Percentiles rank a stretch among this genome's conserved stretches.
Conservation (phyloP, 805 yeast species). For the Kodamaea leandrae region DNA sequence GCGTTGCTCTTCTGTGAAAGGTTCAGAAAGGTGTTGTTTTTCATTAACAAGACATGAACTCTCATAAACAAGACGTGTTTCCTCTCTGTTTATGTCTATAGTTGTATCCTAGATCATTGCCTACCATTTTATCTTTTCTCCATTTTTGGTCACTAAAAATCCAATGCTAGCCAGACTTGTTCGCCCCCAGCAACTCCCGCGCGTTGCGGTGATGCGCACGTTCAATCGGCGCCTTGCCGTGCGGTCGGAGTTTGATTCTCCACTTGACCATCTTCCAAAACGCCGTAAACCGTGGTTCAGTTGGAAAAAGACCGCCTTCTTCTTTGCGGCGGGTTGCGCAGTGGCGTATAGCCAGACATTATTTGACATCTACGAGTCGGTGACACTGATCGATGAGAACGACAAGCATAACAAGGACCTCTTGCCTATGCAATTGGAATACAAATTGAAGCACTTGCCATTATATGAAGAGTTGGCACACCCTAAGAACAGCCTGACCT, state of each 20-base stretch:
- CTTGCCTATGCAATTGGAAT: constrained; percentile 42
- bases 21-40: no score
- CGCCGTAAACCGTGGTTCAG: constrained; percentile 25
- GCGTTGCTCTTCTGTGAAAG: no score
- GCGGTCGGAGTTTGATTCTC: constrained; percentile 29
- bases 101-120: no score
- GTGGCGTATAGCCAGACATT: constrained; percentile 33
- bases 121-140: no score
- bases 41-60: no score
- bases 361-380: constrained; percentile 29
- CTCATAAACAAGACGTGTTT: no score
- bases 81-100: no score
- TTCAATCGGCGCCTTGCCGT: constrained; percentile 15
- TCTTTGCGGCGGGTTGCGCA: constrained; percentile 31
- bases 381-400: constrained; percentile 20
- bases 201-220: neutral
- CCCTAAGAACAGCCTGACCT: constrained; percentile 45
- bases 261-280: constrained; percentile 28
- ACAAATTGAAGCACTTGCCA: constrained; percentile 47
- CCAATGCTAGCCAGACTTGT: neutral
- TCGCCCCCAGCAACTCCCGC: neutral
- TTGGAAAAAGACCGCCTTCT: constrained; percentile 29
- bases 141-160: no score
- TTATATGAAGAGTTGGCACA: constrained; percentile 49
- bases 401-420: constrained; percentile 22